A percentile compares a stretch with the other conserved stretches of the same genome.
Evolutionary conservation across 2,329 filamentous ascomycete species (phyloP).

Genomic region (Rutstroemia sp.): DNA sequence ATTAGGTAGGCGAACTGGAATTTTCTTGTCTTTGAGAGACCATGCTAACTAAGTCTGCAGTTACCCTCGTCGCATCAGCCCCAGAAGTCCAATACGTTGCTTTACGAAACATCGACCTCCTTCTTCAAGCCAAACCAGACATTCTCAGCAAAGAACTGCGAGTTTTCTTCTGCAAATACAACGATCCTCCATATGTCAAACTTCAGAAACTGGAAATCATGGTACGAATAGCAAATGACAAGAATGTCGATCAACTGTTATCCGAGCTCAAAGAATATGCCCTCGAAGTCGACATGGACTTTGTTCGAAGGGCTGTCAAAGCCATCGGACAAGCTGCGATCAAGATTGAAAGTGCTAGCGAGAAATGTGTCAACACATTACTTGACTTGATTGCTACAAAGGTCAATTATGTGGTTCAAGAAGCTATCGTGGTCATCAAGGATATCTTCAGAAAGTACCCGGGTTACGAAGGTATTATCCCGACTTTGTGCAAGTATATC

Average conservation of each 20-base stretch:
- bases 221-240: constrained; percentile 97
- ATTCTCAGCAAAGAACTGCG: constrained; percentile 95
- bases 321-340: constrained; percentile 97
- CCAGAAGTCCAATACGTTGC: constrained; percentile 98
- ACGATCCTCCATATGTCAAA: constrained; percentile 95
- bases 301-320: constrained; percentile 86
- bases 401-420: constrained; percentile 98
- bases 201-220: constrained; percentile 98
- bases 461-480: constrained; percentile 96
- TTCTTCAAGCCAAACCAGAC: constrained; percentile 91
- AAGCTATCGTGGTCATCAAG: constrained; percentile 98
- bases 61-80: constrained; percentile 89
- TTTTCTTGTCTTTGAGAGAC: neutral
- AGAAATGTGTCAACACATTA: constrained; percentile 90
- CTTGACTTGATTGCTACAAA: constrained; percentile 94
- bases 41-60: constrained; percentile 37
- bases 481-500: constrained; percentile 90
- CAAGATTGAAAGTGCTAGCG: constrained; percentile 92
- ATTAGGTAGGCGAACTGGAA: constrained; percentile 52
- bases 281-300: constrained; percentile 98
- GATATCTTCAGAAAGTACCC: constrained; percentile 97
- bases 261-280: constrained; percentile 96
- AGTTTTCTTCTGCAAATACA: constrained; percentile 99
- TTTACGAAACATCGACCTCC: constrained; percentile 87
- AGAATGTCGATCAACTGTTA: constrained; percentile 89